Percentiles rank a stretch among this genome's conserved stretches.
Evolutionary conservation across 2,329 filamentous ascomycete species (phyloP).

Genomic region (Rugonectria rugulosa): DNA sequence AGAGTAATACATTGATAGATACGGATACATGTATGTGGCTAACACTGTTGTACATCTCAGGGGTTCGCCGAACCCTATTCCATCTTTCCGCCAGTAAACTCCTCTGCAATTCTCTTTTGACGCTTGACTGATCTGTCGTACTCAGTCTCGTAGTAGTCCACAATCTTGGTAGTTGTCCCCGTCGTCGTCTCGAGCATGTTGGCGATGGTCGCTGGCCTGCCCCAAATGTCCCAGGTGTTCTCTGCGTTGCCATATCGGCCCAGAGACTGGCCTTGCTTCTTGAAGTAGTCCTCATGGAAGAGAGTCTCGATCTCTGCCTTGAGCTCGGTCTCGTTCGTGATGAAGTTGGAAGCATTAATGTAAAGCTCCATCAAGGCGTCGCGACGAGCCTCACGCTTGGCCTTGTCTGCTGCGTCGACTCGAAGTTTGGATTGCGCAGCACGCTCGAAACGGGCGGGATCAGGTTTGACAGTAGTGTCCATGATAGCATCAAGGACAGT

Average conservation of each 20-base stretch:
- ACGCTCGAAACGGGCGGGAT: slow-evolving; percentile 68
- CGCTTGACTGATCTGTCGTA: slow-evolving; percentile 56
- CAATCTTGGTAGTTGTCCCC: slow-evolving; percentile 46
- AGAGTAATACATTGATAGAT: slow-evolving; percentile 34
- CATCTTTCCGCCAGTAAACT: slow-evolving; percentile 67
- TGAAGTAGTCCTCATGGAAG: slow-evolving; percentile 73
- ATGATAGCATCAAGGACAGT: slow-evolving; percentile 63
- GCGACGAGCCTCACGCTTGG: slow-evolving; percentile 66
- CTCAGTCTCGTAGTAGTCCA: slow-evolving; percentile 48
- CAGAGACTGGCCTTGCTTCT: slow-evolving; percentile 42
- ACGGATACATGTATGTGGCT: slow-evolving; percentile 24
- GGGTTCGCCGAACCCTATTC: slow-evolving; percentile 39
- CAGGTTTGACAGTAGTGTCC: slow-evolving; percentile 61
- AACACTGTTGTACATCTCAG: slow-evolving; percentile 36
- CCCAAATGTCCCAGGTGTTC: slow-evolving; percentile 62
- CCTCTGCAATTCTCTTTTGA: slow-evolving; percentile 64
- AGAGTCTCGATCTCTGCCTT: slow-evolving; percentile 74
- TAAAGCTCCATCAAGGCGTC: slow-evolving; percentile 87
- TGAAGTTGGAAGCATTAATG: slow-evolving; percentile 86
- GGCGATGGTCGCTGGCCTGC: slow-evolving; percentile 54
- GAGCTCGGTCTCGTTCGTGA: slow-evolving; percentile 81
- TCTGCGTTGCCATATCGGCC: slow-evolving; percentile 46
- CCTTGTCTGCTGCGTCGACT: slow-evolving; percentile 43
- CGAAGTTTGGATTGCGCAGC: slow-evolving; percentile 49
- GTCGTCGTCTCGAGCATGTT: slow-evolving; percentile 52